phyloP scores from a whole-genome alignment of 2,329 filamentous ascomycete genomes.

The Coniochaeta sp. region DNA sequence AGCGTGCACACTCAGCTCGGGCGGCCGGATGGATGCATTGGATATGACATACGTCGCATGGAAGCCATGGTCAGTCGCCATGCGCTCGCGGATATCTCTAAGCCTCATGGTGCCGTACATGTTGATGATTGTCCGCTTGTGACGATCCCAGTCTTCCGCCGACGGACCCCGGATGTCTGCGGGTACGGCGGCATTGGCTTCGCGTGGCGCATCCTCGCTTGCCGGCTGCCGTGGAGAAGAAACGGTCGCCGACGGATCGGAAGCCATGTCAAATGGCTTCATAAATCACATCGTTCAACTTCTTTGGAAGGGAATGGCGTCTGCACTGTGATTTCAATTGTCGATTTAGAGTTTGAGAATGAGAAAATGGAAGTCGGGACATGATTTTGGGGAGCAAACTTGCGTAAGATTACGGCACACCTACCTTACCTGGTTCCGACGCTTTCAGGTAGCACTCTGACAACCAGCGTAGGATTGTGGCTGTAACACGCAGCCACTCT shows the following conservation, averaged over 20 bases:
- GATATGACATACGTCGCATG: not conserved
- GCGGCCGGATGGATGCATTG: not conserved
- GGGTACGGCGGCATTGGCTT: not conserved
- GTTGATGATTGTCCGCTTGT: not conserved
- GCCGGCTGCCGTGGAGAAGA: not conserved
- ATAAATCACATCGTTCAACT: not conserved
- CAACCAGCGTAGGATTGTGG: not conserved
- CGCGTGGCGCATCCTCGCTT: not conserved
- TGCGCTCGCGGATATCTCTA: not conserved
- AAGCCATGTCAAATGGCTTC: not conserved
- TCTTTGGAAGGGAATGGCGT: no score
- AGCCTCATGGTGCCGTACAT: slow-evolving; percentile 1
- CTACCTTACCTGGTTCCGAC: no score
- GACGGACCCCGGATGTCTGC: not conserved
- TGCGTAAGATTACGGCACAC: not conserved
- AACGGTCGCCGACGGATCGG: not conserved
- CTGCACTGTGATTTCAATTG: no score
- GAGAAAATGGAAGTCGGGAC: not conserved
- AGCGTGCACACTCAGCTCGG: not conserved
- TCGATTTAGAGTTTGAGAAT: not conserved
- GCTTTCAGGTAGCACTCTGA: not conserved
- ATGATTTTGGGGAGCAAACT: not conserved
- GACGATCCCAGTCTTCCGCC: not conserved
- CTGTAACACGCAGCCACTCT: not conserved
- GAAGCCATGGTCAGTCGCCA: not conserved